Evolutionary conservation across 176 grass and related monocot species (phyloP), one percentile per base, ranked within the genome.

Genomic region (Raddia guianensis): DNA sequence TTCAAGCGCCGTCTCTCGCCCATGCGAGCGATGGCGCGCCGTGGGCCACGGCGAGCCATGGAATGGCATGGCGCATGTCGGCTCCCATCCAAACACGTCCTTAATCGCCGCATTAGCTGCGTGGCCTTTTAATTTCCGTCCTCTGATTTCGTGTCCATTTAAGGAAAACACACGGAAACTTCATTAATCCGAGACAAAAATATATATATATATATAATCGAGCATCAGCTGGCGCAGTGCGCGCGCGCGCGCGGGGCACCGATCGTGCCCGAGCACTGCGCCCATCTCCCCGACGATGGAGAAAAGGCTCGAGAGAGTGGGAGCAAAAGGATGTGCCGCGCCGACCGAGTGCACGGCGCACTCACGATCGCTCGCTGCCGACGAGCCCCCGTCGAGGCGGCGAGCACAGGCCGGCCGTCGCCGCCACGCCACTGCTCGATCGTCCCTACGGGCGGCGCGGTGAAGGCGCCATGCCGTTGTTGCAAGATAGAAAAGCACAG

Each of bases 341-440:
- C n/a, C 78, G 3, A 42, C 49, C 56, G 33, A 87, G 80, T 66
- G 80, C 73, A 83, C 66, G 13, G 0, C 57, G 86, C 80, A 78
- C 73, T 37, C 11, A 6, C 56, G 6, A 8, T 40, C 37, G 37
- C 37, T 40, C 2, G 37, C 37, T 40, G 45, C 9, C 5, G 68
- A 63, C 45, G 46, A 63, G 68, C 63, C 68, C 57, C 49, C 63
- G 80, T 82, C 27, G 18, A 52, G 33, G 32, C 49, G 57, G 49
- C 20, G 70, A 82, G 68, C 68, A 82, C 58, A 63, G 12, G 7
- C 44, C 40, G n/a, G 16, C 7, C 40, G n/a, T 9, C 7, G 4
- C 56, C n/a, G n/a, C 5, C 57, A 33, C 8, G 62, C 42, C 58
- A 68, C 54, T 14, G 73, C 46, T 27, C 14, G 54, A 84, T 51